Evolutionary conservation across 1,284 basidiomycete species (phyloP), one percentile per base, ranked within the genome.

Genomic region (Acaromyces ingoldii): DNA sequence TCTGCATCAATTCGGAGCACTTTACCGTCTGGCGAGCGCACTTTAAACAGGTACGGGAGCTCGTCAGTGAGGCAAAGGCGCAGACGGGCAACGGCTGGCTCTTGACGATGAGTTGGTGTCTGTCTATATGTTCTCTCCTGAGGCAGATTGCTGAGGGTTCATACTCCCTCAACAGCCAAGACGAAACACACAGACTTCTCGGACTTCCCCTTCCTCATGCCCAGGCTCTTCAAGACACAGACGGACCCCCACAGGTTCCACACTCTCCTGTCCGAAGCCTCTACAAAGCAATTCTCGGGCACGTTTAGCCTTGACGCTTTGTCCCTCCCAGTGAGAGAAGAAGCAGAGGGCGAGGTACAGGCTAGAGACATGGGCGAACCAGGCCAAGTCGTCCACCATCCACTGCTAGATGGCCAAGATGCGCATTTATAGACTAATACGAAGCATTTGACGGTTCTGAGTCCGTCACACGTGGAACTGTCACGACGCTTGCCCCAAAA

Each of bases 1-100:
- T 60, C 52, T 55, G 55, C 26, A 69, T 71, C 56, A 71, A 71
- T 52, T 65, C 62, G 46, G 64, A 71, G 37, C 54, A 58, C 36
- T 71, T 71, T 25, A 60, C 66, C 1, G 49, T 60, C 10, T 71
- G 68, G 68, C 55, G 51, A 29, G 49, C 56, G 24, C 67, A 71
- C 48, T 63, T 71, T 48, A 49, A 51, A 21, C 54, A 60, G 15
- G 57, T 71, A 6, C 50, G 55, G 19, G 43, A 46, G 6, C 57
- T 68, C 29, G 45, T 58, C 1, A 45, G 52, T 34, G 57, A 61
- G 31, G 56, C 61, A 2, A 55, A 45, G 22, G 26, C 46, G 1
- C 45, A 53, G 36, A 57, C 55, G 4, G 57, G 58, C 11, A 58
- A 58, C 34, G 57, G 58, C 9, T 66, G 64, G 64, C 52, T 69